Base-by-base conservation (phyloP, 2,329 filamentous ascomycete species). In the Aspergillus japonicus region DNA sequence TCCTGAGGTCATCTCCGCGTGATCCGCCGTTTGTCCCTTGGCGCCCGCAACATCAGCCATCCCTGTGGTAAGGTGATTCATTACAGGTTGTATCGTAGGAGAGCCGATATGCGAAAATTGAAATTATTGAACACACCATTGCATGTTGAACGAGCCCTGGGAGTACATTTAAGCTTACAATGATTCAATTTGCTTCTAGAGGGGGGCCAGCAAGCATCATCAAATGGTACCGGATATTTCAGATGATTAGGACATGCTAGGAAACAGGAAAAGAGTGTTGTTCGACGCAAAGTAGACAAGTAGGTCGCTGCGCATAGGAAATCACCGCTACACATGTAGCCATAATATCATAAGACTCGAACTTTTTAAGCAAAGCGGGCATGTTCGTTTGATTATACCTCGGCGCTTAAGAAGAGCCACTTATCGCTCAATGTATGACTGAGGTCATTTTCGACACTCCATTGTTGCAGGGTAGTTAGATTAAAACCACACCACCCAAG, bases 401-500 rank as follows among this genome's bases (percentile, higher is more conserved):
- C 92, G 87, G 96, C 95, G 64, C 88, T 87, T 82, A 96, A 86
- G 73, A 96, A 92, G 60, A 96, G 76, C 93, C 93, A 97, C 69
- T 83, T 83, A 55, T 87, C 80, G 78, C 92, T 96, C 54, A 89
- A 87, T 56, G 88, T 83, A 64, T 90, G 85, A 50, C 77, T 78
- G 51, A 75, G 73, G 44, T 82, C 81, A 50, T 82, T 79, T 16
- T 85, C 50, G 21, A 59, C 42, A 50, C 61, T 84, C 89, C 92
- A 96, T 67, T 86, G 84, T 67, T 92, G 88, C 48, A 97, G 82
- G 24, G 90, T 94, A 53, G 87, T 87, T 66, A 94, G 84, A 72
- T 91, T 90, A 72, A 96, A 96, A 57, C 93, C 93, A 65, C 96
- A 93, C 93, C 93, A 97, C 74, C 92, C 90, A 54, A 97, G 84